Conservation (phyloP, 2,329 filamentous ascomycete species). For the Bipolaris cookei region DNA sequence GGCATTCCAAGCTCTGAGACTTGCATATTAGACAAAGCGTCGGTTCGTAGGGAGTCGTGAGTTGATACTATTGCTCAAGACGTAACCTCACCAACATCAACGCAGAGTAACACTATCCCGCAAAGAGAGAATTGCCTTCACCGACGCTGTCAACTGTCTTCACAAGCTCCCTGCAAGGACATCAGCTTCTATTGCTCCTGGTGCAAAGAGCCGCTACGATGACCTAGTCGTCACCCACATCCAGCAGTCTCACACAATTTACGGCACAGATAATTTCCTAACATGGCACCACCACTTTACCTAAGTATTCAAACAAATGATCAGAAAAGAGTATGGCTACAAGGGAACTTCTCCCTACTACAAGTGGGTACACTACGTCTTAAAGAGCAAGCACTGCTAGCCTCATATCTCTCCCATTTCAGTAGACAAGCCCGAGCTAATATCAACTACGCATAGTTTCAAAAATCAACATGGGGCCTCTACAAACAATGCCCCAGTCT, state of each 20-base stretch:
- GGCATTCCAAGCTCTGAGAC: constrained; percentile 29
- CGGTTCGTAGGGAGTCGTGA: constrained; percentile 55
- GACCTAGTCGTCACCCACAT: constrained; percentile 44
- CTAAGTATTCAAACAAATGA: constrained; percentile 50
- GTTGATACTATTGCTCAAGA: constrained; percentile 1
- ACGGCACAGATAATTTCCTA: constrained; percentile 41
- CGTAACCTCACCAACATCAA: neutral
- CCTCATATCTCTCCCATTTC: neutral
- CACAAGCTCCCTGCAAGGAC: constrained; percentile 31
- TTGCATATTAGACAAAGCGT: constrained; percentile 49
- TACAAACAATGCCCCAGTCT: constrained; percentile 45
- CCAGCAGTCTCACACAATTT: constrained; percentile 38
- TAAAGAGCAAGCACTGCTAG: constrained; percentile 44
- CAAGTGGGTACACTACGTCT: constrained; percentile 60
- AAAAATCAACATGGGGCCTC: constrained; percentile 56
- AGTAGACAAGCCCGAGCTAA: neutral
- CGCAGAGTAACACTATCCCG: constrained; percentile 27
- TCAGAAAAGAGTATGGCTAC: constrained; percentile 52
- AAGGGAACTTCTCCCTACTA: constrained; percentile 55
- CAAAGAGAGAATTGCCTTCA: constrained; percentile 36
- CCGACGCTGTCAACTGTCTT: constrained; percentile 41
- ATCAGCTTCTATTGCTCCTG: constrained; percentile 26
- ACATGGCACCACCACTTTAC: constrained; percentile 53
- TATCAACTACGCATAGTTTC: constrained; percentile 22
- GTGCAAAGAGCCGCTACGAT: constrained; percentile 41